phyloP scores from a whole-genome alignment of 2,329 filamentous ascomycete species.

The Epichloe elymi region DNA sequence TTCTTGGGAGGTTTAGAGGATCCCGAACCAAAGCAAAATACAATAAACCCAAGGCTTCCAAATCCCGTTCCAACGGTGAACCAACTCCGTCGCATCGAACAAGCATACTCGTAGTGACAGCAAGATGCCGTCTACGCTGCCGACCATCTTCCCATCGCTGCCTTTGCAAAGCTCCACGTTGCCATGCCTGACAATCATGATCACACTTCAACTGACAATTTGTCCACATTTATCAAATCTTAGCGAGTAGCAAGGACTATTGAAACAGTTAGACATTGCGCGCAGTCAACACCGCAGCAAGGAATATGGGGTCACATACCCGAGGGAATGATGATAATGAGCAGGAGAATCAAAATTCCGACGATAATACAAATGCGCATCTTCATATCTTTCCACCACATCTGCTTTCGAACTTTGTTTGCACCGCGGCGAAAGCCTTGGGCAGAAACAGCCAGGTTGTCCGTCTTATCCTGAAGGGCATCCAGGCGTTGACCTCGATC shows the following conservation, averaged over 20 bases:
- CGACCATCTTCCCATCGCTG: not conserved
- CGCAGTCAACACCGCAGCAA: not conserved
- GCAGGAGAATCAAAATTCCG: conserved; percentile 79
- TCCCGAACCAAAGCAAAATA: conserved; percentile 17
- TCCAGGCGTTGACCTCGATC: conserved; percentile 85
- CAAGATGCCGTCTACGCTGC: not conserved
- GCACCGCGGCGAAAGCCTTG: conserved; percentile 93
- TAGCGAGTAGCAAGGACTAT: conserved; percentile 25
- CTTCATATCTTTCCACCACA: conserved; percentile 99
- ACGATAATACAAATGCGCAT: conserved; percentile 95
- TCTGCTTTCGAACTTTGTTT: conserved; percentile 91
- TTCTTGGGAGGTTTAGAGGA: not conserved
- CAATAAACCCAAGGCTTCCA: conserved; percentile 6
- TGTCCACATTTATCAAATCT: conserved; percentile 9
- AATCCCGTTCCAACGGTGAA: conserved; percentile 14
- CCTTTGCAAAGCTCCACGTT: not conserved
- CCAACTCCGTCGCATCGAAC: conserved; percentile 24
- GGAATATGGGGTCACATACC: conserved; percentile 39
- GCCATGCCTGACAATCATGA: not conserved
- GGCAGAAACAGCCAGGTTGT: conserved; percentile 84
- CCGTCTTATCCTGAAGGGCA: conserved; percentile 82
- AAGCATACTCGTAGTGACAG: conserved; percentile 13
- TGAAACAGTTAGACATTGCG: not conserved
- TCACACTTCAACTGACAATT: not conserved
- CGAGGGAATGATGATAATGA: conserved; percentile 87